Evolutionary conservation across 805 yeast species (phyloP).

Genomic region (Sungouiella thailandica): DNA sequence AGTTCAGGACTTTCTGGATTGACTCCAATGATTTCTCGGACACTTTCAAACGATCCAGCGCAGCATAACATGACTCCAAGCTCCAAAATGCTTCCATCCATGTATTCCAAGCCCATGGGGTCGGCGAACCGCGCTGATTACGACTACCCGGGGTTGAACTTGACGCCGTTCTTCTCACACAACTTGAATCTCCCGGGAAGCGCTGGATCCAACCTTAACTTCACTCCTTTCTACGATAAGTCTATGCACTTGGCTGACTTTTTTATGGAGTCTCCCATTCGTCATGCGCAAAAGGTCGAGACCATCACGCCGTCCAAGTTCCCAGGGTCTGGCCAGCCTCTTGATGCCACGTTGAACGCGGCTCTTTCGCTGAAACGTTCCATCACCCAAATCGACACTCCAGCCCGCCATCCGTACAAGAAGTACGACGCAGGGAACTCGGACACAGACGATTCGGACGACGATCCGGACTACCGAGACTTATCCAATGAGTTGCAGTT

Average conservation of each 20-base stretch:
- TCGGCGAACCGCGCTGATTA: conserved; percentile 10
- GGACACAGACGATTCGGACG: conserved; percentile 14
- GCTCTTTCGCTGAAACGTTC: conserved; percentile 30
- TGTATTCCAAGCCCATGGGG: conserved; percentile 8
- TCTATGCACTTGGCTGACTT: conserved; percentile 38
- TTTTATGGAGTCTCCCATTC: conserved; percentile 41
- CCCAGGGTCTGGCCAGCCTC: conserved; percentile 16
- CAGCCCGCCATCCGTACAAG: conserved; percentile 32
- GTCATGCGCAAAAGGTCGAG: conserved; percentile 27
- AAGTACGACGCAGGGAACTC: conserved; percentile 15
- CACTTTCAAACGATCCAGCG: conserved; percentile 31
- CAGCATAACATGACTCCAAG: conserved; percentile 36
- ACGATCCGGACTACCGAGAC: too few species aligned
- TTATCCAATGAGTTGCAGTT: too few species aligned
- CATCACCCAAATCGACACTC: conserved; percentile 34
- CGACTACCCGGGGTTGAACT: conserved; percentile 33
- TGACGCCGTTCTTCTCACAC: conserved; percentile 40
- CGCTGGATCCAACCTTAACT: conserved; percentile 16
- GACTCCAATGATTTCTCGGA: conserved; percentile 40
- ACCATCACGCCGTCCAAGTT: conserved; percentile 40
- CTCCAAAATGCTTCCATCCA: conserved; percentile 18
- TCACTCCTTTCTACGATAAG: conserved; percentile 42
- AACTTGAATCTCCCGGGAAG: conserved; percentile 22
- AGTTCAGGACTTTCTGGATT: conserved; percentile 28
- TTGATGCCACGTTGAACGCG: conserved; percentile 19